These are phyloP conservation scores for Aspergillus ochraceus DNA, from an alignment of 2,329 filamentous ascomycete species.

Conservation along the genomic window DNA sequence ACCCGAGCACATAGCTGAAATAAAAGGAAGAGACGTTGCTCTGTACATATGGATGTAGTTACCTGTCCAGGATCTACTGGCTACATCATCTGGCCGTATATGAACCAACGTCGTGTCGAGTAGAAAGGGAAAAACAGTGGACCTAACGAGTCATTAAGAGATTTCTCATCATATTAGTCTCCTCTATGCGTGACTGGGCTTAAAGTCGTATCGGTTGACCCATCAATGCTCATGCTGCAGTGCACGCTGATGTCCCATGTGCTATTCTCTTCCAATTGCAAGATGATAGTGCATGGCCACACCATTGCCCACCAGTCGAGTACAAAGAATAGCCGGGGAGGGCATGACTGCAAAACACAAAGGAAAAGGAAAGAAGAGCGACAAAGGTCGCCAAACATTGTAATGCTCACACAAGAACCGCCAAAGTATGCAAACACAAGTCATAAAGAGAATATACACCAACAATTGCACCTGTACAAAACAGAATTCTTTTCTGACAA, in stretches of 20 bases:
- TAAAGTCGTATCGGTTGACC: conserved; percentile 5
- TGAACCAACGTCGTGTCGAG: too few relatives aligned
- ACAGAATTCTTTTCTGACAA: conserved; percentile 13
- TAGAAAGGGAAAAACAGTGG: neutral
- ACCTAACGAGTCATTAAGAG: neutral
- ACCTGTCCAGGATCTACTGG: too few relatives aligned
- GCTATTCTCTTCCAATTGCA: neutral
- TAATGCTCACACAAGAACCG: conserved; percentile 22
- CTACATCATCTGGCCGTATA: too few relatives aligned
- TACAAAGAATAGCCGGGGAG: conserved; percentile 9
- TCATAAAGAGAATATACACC: conserved; percentile 13
- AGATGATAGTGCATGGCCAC: conserved; percentile 3
- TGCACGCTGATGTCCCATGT: conserved; percentile 6
- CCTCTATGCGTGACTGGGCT: neutral
- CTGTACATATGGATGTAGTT: too few relatives aligned
- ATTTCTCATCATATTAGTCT: neutral
- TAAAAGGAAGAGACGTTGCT: too few relatives aligned
- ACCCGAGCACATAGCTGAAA: too few relatives aligned
- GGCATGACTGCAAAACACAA: conserved; percentile 9
- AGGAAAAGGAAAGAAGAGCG: conserved; percentile 9
- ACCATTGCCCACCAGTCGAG: conserved; percentile 6
- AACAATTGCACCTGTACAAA: conserved; percentile 25
- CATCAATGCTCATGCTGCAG: conserved; percentile 6
- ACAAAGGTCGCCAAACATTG: conserved; percentile 9
- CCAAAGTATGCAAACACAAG: conserved; percentile 23